A percentile compares a stretch with the other conserved stretches of the same genome.
Conservation (phyloP, 23 red algal species). For the Rhodosorus marinus region DNA sequence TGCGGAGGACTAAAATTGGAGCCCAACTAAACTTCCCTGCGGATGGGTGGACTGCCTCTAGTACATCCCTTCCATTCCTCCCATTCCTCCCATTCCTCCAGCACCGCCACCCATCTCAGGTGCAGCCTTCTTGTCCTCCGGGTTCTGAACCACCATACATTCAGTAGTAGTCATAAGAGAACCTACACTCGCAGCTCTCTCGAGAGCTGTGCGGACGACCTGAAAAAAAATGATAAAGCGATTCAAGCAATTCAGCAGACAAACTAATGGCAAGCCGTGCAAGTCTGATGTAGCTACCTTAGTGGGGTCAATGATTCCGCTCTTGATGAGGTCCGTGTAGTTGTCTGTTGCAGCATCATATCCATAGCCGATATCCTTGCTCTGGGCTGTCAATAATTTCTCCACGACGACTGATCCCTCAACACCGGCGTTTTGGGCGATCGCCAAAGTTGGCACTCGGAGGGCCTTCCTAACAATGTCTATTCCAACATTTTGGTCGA, state of each 20-base stretch:
- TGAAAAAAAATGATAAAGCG: no score
- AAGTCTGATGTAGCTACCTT: no score
- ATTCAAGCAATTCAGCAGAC: no score
- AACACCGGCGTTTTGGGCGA: constrained; percentile 76
- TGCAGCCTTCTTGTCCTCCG: constrained; percentile 75
- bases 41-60: no score
- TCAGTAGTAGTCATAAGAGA: constrained; percentile 93
- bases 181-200: constrained; percentile 75
- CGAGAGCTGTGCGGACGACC: constrained; percentile 70
- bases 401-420: constrained; percentile 94
- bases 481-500: constrained; percentile 93
- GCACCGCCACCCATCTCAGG: constrained; percentile 27
- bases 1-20: no score
- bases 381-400: constrained; percentile 31
- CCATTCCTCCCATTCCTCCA: constrained; percentile 36
- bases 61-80: constrained; percentile 12
- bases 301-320: constrained; percentile 92
- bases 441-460: constrained; percentile 51
- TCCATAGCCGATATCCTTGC: constrained; percentile 6
- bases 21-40: no score
- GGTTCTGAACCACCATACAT: constrained; percentile 83
- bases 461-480: constrained; percentile 91
- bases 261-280: no score
- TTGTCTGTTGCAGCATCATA: constrained; percentile 63
- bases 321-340: constrained; percentile 44